A percentile compares a stretch with the other conserved stretches of the same genome.
phyloP scores from a whole-genome alignment of 164 flowering plant species.

The Annona squamosa region DNA sequence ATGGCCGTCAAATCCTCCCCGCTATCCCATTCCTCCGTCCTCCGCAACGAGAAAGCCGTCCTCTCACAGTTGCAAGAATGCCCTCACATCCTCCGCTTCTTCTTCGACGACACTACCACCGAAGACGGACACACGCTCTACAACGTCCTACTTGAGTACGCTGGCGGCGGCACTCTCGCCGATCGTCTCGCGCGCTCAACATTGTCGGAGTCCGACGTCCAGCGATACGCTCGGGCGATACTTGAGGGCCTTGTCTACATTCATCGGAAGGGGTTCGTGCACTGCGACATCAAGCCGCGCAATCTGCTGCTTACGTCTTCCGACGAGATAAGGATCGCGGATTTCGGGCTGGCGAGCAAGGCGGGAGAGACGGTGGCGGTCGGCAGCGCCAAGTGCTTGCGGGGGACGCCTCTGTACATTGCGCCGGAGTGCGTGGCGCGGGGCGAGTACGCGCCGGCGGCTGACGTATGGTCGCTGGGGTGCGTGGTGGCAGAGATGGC shows the following conservation, averaged over 20 bases:
- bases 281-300: slow-evolving; percentile 68
- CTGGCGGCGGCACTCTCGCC: slow-evolving; percentile 40
- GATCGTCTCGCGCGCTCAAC: slow-evolving; percentile 23
- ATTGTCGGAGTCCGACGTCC: slow-evolving; percentile 36
- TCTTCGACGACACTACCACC: slow-evolving; percentile 31
- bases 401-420: slow-evolving; percentile 77
- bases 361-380: slow-evolving; percentile 13
- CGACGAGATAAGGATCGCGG: slow-evolving; percentile 49
- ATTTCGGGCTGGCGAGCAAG: slow-evolving; percentile 76
- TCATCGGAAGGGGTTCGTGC: slow-evolving; percentile 57
- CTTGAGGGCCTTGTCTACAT: slow-evolving; percentile 37
- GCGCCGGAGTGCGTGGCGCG: slow-evolving; percentile 61
- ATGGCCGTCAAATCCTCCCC: slow-evolving; percentile 55
- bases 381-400: slow-evolving; percentile 20
- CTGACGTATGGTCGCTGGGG: slow-evolving; percentile 83
- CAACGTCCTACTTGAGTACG: slow-evolving; percentile 59
- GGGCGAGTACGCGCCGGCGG: slow-evolving; percentile 43
- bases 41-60: slow-evolving; percentile 36
- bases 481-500: slow-evolving; percentile 74
- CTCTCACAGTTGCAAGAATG: slow-evolving; percentile 24
- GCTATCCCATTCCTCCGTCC: slow-evolving; percentile 16
- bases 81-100: slow-evolving; percentile 36
- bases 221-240: slow-evolving; percentile 31
- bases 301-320: slow-evolving; percentile 39
- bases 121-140: slow-evolving; percentile 38